Base-by-base conservation (phyloP, 2,329 filamentous ascomycete species). In the Albifimbria verrucaria region DNA sequence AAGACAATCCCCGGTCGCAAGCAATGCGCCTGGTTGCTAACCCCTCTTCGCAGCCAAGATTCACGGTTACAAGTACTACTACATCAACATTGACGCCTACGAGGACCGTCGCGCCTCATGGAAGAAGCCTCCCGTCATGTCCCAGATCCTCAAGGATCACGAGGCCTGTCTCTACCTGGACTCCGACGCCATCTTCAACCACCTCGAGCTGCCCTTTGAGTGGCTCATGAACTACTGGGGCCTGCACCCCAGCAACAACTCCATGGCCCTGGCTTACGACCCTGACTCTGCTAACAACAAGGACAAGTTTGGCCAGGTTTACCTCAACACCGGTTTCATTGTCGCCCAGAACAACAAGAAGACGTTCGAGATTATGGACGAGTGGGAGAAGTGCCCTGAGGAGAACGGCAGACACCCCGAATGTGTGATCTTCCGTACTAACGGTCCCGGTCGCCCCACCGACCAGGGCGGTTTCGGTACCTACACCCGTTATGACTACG, bases 301-400 rank as follows among this genome's bases (percentile, higher is more conserved):
- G 53, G 74, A 77, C 59, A 62, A 67, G 57, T 70, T 67, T 22
- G 68, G 67, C 54, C 72, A 69, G 51, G 59, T 68, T 58, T 77
- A 72, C 69, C 69, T 74, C 59, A 81, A 81, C 67, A 78, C 78
- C 1, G 78, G 78, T 18, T 80, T 81, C 68, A 78, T 81, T 62
- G 66, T 81, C 39, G 72, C 77, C 3, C 78, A 81, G 65, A 78
- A 79, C 63, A 77, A 77, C 58, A 62, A 70, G 17, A 72, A 71
- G 56, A 77, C 76, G 1, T 72, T 73, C 56, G 68, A 75, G 26
- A 77, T 81, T 32, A 67, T 81, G 39, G 71, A 75, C 54, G 76
- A 75, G 44, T 81, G 78, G 78, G 67, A 69, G 28, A 64, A 63
- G 48, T 77, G 74, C 57, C 67, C 74, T 23, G 64, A 72, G 43